These are phyloP conservation scores for Wallacemonas sp. DNA, from an alignment of 208 protist genomes.

Conservation along the genomic window DNA sequence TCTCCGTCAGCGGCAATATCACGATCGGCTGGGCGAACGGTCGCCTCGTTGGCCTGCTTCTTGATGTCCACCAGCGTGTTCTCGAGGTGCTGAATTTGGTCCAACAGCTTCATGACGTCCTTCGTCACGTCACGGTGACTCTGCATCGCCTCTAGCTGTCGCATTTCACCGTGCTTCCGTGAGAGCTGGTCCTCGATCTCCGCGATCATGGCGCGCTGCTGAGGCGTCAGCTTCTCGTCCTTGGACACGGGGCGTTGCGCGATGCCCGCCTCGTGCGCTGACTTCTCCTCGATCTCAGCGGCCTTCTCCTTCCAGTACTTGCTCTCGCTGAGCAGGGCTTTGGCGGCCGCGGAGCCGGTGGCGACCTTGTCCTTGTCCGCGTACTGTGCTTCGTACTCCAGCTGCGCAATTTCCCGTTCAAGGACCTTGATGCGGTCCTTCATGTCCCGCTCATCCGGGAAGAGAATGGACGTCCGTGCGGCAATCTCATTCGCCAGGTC, in stretches of 20 bases:
- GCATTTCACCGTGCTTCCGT: constrained; percentile 44
- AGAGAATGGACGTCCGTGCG: constrained; percentile 63
- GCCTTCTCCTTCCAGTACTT: constrained; percentile 66
- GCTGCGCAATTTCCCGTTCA: constrained; percentile 67
- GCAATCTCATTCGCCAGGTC: constrained; percentile 84
- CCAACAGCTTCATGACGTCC: constrained; percentile 72
- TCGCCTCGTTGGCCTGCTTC: constrained; percentile 7
- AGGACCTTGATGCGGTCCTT: constrained; percentile 52
- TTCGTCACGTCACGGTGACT: constrained; percentile 67
- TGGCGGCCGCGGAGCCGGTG: constrained; percentile 52
- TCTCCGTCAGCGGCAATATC: constrained; percentile 52
- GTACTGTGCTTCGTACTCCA: constrained; percentile 87
- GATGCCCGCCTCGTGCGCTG: constrained; percentile 78
- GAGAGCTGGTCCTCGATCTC: constrained; percentile 59
- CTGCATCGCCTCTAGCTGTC: constrained; percentile 64
- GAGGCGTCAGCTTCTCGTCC: constrained; percentile 12
- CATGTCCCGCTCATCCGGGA: constrained; percentile 63
- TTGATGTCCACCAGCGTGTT: constrained; percentile 45
- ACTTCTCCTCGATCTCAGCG: constrained; percentile 61
- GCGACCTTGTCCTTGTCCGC: constrained; percentile 74
- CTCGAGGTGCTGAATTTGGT: constrained; percentile 68
- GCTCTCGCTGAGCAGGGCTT: constrained; percentile 64
- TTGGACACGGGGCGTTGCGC: constrained; percentile 31
- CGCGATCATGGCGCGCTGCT: constrained; percentile 40
- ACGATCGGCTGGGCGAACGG: background rate